These are phyloP conservation scores for Serpula lacrymans DNA, from an alignment of 768 basidiomycete genomes.

Conservation along the genomic window DNA sequence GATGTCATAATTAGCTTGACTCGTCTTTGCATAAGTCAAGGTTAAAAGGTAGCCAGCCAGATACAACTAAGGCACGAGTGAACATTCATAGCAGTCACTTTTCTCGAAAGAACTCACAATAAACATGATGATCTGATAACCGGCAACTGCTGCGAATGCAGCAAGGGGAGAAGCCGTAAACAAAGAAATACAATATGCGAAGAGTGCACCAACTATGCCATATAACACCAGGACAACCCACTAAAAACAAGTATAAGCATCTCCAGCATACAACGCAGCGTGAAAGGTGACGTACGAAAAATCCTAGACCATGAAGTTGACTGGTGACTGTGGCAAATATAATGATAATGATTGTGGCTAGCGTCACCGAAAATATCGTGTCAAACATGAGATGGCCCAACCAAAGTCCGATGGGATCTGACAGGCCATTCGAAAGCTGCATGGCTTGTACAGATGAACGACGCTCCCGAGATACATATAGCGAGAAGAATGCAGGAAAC, in stretches of 20 bases:
- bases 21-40: constrained; percentile 67
- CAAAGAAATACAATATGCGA: constrained; percentile 64
- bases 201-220: constrained; percentile 63
- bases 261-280: constrained; percentile 1
- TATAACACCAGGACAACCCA: constrained; percentile 73
- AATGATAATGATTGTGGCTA: constrained; percentile 61
- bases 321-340: constrained; percentile 53
- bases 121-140: constrained; percentile 71
- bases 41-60: constrained; percentile 66
- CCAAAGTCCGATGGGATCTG: constrained; percentile 70
- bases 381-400: constrained; percentile 79
- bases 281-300: constrained; percentile 43
- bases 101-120: constrained; percentile 46
- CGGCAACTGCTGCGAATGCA: constrained; percentile 70
- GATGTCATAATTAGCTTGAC: constrained; percentile 50
- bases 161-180: constrained; percentile 63
- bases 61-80: constrained; percentile 44
- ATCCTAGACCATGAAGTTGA: constrained; percentile 68
- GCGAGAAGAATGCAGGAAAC: constrained; percentile 77
- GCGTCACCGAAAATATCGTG: constrained; percentile 52
- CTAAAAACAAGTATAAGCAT: constrained; percentile 30
- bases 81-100: background rate
- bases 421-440: constrained; percentile 75
- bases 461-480: constrained; percentile 75
- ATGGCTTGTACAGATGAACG: constrained; percentile 71